Percentiles rank a stretch among this genome's conserved stretches.
phyloP scores from a whole-genome alignment of 768 basidiomycete genomes.

The Mrakia hoshinonis region DNA sequence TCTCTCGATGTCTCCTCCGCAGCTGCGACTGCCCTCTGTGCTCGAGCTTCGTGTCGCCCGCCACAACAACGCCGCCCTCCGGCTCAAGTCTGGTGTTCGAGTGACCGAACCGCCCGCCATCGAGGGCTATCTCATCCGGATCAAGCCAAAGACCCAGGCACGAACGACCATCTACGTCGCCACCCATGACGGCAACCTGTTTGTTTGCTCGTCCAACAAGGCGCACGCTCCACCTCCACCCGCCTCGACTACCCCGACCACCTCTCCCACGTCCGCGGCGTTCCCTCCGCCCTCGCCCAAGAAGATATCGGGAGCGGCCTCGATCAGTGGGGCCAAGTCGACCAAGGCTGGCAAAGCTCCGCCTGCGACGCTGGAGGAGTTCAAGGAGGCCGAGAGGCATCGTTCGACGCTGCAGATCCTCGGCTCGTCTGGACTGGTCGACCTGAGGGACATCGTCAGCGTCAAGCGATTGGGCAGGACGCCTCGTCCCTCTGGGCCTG shows the following conservation, averaged over 20 bases:
- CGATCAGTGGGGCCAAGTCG: background rate
- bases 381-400: conserved; percentile 34
- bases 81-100: conserved; percentile 1
- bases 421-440: conserved; percentile 50
- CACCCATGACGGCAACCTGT: conserved; percentile 19
- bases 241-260: background rate
- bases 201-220: conserved; percentile 18
- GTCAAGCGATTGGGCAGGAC: conserved; percentile 51
- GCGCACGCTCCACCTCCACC: conserved; percentile 20
- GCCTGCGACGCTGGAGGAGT: conserved; percentile 26
- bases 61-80: conserved; percentile 6
- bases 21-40: conserved; percentile 1
- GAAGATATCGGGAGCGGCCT: background rate
- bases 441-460: conserved; percentile 58
- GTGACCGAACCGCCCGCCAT: conserved; percentile 18
- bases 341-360: conserved; percentile 17
- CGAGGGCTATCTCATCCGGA: conserved; percentile 26
- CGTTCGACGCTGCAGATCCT: conserved; percentile 39
- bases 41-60: conserved; percentile 26
- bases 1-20: background rate
- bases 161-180: conserved; percentile 20
- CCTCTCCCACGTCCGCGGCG: background rate
- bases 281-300: background rate
- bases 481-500: background rate
- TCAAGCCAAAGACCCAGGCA: conserved; percentile 22